Conservation (phyloP, 1,139 yeast species). For the Debaryomyces sp. region DNA sequence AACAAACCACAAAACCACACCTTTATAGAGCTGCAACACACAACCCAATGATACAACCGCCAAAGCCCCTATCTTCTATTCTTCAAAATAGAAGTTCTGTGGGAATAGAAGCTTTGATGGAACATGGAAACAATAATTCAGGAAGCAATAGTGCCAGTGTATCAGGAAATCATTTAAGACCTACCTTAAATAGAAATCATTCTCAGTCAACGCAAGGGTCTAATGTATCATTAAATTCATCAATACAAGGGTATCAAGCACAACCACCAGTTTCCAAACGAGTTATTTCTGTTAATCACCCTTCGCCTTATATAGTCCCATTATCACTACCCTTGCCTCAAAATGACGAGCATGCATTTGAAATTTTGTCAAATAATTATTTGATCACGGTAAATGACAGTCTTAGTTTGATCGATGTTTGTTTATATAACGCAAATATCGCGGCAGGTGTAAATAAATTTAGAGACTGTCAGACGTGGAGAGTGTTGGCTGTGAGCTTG, state of each 20-base stretch:
- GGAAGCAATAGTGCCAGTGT: constrained; percentile 21
- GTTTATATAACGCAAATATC: constrained; percentile 59
- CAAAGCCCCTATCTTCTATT: constrained; percentile 2
- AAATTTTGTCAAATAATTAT: constrained; percentile 45
- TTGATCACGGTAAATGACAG: constrained; percentile 50
- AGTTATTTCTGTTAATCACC: constrained; percentile 21
- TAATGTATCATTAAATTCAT: constrained; percentile 20
- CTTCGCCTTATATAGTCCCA: constrained; percentile 51
- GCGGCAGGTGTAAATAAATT: constrained; percentile 56
- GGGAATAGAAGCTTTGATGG: constrained; percentile 4
- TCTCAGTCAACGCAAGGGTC: constrained; percentile 47
- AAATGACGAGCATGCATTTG: constrained; percentile 47
- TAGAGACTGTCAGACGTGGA: constrained; percentile 73
- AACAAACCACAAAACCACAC: neutral
- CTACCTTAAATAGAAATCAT: constrained; percentile 30
- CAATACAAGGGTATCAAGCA: constrained; percentile 13
- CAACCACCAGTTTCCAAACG: constrained; percentile 12
- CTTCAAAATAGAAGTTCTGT: constrained; percentile 1
- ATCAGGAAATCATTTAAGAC: constrained; percentile 25
- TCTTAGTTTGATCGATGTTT: constrained; percentile 52
- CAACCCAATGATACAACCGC: constrained; percentile 3
- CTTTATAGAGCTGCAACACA: constrained; percentile 5
- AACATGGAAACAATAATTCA: neutral
- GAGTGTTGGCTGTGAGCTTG: constrained; percentile 58
- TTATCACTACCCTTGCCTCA: constrained; percentile 45